Percentiles rank a stretch among this genome's conserved stretches.
These are phyloP conservation scores for Penicillium nucicola DNA, from an alignment of 495 filamentous ascomycete genomes.

Conservation along the genomic window DNA sequence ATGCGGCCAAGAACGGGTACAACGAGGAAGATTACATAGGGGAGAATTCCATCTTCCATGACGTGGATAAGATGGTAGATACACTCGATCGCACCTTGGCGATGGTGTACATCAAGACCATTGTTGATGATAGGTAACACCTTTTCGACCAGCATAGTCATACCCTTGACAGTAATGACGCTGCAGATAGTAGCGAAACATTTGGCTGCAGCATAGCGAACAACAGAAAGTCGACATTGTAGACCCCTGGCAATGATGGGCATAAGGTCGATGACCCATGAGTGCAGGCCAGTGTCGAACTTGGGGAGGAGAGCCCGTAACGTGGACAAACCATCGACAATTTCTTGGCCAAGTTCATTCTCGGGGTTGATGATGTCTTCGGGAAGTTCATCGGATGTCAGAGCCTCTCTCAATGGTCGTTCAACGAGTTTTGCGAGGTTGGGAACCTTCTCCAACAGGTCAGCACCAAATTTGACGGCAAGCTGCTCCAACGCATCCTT, in stretches of 20 bases:
- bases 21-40: conserved; percentile 98
- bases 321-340: conserved; percentile 90
- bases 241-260: conserved; percentile 85
- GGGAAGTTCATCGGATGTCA: conserved; percentile 66
- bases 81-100: conserved; percentile 90
- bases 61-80: conserved; percentile 96
- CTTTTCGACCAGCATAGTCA: conserved; percentile 93
- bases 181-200: conserved; percentile 97
- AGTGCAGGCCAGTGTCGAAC: conserved; percentile 66
- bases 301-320: conserved; percentile 86
- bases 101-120: conserved; percentile 74
- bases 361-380: conserved; percentile 64
- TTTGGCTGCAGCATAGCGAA: conserved; percentile 95
- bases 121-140: conserved; percentile 89
- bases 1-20: conserved; percentile 98
- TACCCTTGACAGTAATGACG: conserved; percentile 87
- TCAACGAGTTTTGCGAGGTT: conserved; percentile 78
- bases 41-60: conserved; percentile 94
- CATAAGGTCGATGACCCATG: conserved; percentile 76
- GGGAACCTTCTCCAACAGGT: conserved; percentile 75
- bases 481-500: conserved; percentile 94
- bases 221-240: conserved; percentile 80
- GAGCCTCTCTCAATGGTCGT: conserved; percentile 68
- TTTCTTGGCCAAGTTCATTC: conserved; percentile 76
- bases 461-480: conserved; percentile 68